Percentiles rank a stretch among this genome's conserved stretches.
Evolutionary conservation across 176 grass and related monocot species (phyloP).

Genomic region (Coix lacrymajobi): DNA sequence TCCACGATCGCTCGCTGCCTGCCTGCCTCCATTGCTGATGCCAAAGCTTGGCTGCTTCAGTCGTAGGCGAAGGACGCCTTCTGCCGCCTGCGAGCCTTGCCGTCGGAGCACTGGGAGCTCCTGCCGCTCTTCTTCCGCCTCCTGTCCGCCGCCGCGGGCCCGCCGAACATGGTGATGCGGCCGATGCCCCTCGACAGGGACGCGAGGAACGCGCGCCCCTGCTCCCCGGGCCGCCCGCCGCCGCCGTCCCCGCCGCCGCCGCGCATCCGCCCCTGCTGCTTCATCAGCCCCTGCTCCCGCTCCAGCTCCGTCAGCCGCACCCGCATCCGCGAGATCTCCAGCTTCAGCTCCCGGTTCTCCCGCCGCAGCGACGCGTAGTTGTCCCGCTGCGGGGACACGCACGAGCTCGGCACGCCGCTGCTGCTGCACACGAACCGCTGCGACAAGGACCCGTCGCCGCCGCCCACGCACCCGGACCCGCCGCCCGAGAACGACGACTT

Average conservation of each 20-base stretch:
- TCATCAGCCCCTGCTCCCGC: conserved; percentile 79
- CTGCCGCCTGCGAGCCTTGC: conserved; percentile 48
- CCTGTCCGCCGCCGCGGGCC: background rate
- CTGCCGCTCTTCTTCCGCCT: conserved; percentile 29
- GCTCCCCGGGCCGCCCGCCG: conserved; percentile 31
- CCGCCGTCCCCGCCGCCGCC: background rate
- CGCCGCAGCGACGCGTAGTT: conserved; percentile 81
- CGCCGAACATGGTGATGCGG: conserved; percentile 53
- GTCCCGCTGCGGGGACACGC: conserved; percentile 57
- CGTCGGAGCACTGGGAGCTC: conserved; percentile 37
- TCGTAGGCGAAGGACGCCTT: conserved; percentile 23
- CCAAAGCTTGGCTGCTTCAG: background rate
- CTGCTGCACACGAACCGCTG: conserved; percentile 37
- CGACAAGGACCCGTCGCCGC: background rate
- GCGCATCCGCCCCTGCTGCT: conserved; percentile 34
- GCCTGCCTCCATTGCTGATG: background rate
- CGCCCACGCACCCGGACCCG: background rate
- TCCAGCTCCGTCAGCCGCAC: conserved; percentile 77
- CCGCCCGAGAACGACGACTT: conserved; percentile 28
- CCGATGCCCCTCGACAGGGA: conserved; percentile 67
- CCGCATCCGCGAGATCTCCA: conserved; percentile 79
- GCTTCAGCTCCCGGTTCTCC: conserved; percentile 86
- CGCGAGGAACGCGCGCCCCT: conserved; percentile 55
- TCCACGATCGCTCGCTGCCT: background rate
- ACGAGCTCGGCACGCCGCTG: conserved; percentile 54